Base-by-base conservation (phyloP, 2,329 filamentous ascomycete genomes). In the Diplodia scrobiculata region DNA sequence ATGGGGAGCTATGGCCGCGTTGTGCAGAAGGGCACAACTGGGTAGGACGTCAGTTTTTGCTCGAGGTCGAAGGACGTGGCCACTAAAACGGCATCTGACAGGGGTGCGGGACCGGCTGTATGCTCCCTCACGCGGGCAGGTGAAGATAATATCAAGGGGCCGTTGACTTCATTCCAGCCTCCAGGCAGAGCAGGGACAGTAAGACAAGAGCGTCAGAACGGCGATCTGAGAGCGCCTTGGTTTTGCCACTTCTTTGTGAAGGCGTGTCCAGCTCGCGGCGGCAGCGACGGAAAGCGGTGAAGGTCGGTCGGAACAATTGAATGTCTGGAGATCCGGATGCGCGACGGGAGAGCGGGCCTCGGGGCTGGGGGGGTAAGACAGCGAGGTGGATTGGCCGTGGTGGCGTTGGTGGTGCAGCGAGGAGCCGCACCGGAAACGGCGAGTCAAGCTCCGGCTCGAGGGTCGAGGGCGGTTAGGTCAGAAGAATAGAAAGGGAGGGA, bases 61-160 rank as follows among this genome's bases (percentile, higher is more conserved):
- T 27, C 9, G 41, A 54, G 17, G 29, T 38, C 34, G 52, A 50
- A 45, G 63, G 32, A 36, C 17, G 63, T 58, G 41, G 52, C 38
- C 53, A 52, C 63, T 47, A 65, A 50, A 51, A 65, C 53, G 52
- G 53, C 63, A 65, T 50, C 27, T 58, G 63, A 55, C 52, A 65
- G 63, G 62, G 63, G 51, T 58, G 52, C 29, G 10, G 51, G 52
- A 50, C 63, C 38, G 48, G 63, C 63, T 34, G 52, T 29, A 41
- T 27, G 58, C 29, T 41, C 41, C 63, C 52, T 65, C 51, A 32
- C 32, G 52, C 51, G 63, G 17, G 52, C 32, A 25, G 4, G 13
- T n/a, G n/a, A 36, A 38, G 7, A 14, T 25, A 10, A 7, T 48
- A 13, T 65, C 29, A 58, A 36, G 19, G 14, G 21, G 36, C 29